Conservation (phyloP, 2,329 filamentous ascomycete species). For the Botrytis tulipae region DNA sequence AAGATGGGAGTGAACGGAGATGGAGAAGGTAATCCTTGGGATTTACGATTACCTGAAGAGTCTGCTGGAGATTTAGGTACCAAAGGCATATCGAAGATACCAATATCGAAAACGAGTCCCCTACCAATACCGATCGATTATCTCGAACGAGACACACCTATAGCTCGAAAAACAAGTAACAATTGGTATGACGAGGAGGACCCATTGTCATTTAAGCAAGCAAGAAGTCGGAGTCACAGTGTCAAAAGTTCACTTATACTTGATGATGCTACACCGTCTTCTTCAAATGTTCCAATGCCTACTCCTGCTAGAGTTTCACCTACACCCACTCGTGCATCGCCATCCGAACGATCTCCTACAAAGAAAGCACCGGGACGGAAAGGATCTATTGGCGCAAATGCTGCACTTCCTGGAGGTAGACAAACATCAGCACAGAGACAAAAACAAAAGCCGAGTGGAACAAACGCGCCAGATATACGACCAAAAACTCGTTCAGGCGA, state of each 20-base stretch:
- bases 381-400: constrained; percentile 23
- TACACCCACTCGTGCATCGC: constrained; percentile 40
- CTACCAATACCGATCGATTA: constrained; percentile 70
- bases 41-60: constrained; percentile 75
- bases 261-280: constrained; percentile 49
- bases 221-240: constrained; percentile 69
- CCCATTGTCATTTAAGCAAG: constrained; percentile 57
- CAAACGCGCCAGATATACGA: constrained; percentile 45
- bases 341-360: constrained; percentile 52
- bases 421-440: constrained; percentile 44
- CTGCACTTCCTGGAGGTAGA: constrained; percentile 32
- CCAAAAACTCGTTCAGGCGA: constrained; percentile 63
- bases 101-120: constrained; percentile 77
- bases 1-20: constrained; percentile 42
- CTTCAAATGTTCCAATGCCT: constrained; percentile 25
- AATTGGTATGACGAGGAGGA: constrained; percentile 55
- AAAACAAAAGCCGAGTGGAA: constrained; percentile 62
- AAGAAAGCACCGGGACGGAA: constrained; percentile 43
- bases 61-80: constrained; percentile 59
- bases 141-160: constrained; percentile 70
- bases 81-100: constrained; percentile 77
- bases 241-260: constrained; percentile 47
- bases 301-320: constrained; percentile 35
- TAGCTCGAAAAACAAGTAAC: constrained; percentile 59
- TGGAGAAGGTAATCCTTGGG: constrained; percentile 57